These are phyloP conservation scores for Fusarium sp. DNA, from an alignment of 2,329 filamentous ascomycete genomes.

Conservation along the genomic window DNA sequence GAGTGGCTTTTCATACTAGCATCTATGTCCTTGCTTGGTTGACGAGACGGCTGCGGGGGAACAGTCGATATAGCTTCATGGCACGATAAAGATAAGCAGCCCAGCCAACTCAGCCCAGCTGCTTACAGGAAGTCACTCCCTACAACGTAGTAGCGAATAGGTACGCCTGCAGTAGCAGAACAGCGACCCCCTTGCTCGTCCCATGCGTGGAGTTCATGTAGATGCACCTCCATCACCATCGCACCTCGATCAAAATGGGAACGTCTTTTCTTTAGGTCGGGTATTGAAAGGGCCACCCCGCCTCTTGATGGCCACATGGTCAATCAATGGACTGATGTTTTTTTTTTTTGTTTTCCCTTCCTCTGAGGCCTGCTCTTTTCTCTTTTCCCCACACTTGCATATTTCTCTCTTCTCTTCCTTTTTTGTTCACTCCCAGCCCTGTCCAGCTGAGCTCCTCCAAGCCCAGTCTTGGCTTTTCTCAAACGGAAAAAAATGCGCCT, in stretches of 20 bases:
- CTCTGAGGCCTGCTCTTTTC: slow-evolving; percentile 1
- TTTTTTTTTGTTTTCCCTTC: not conserved
- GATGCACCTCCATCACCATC: slow-evolving; percentile 16
- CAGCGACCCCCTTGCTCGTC: slow-evolving; percentile 25
- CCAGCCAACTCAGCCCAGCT: not conserved
- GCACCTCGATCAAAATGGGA: slow-evolving; percentile 11
- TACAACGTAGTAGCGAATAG: slow-evolving; percentile 9
- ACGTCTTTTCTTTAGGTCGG: slow-evolving; percentile 1
- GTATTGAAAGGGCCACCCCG: not conserved
- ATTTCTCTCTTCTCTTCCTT: slow-evolving; percentile 7
- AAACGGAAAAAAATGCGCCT: not conserved
- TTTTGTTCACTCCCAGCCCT: slow-evolving; percentile 18
- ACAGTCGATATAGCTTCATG: slow-evolving; percentile 8
- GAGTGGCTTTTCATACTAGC: slow-evolving; percentile 20
- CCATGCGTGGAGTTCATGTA: slow-evolving; percentile 43
- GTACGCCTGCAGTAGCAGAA: not conserved
- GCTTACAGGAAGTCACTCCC: not conserved
- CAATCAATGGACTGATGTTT: slow-evolving; percentile 35
- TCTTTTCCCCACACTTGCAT: slow-evolving; percentile 3
- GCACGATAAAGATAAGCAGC: not conserved
- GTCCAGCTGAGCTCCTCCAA: slow-evolving; percentile 29
- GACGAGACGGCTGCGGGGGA: not conserved
- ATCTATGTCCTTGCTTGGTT: not conserved
- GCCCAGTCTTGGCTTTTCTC: slow-evolving; percentile 17
- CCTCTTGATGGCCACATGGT: not conserved